Base-by-base conservation (phyloP, 2,329 filamentous ascomycete genomes). In the Diplodia sapinea region DNA sequence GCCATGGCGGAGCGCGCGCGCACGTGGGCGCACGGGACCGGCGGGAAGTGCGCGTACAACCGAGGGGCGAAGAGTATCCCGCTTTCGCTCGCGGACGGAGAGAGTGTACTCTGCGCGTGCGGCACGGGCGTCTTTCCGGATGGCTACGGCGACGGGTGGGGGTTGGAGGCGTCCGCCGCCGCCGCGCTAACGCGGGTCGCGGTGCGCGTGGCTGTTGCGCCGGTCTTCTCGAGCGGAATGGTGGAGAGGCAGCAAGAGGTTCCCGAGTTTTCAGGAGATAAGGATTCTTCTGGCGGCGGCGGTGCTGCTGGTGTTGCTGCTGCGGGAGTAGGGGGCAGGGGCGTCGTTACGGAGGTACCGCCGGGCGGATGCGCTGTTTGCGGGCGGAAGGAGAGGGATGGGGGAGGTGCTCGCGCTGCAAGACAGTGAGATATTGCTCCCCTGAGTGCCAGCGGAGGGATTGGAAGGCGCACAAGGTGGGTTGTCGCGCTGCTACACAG, bases 381-480 rank as follows among this genome's bases (percentile, higher is more conserved):
- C 52, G 68, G 69, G 33, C 69, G 68, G 31, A 43, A 61, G 50
- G 67, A 70, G 29, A 65, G 56, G 12, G 68, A 69, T 26, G 68
- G 56, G 54, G 74, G 70, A 0, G 70, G 69, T 87, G 85, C 68
- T 68, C 70, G 62, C 71, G 80, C 8, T 88, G 86, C 67, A 72
- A 75, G 69, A 73, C 73, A 59, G 82, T 74, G 13, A 79, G 73
- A 69, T 88, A 88, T 65, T 88, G 86, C 73, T 84, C 82, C 3
- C 68, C 67, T 0, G 80, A 82, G 59, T 88, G 86, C 65, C 86
- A 88, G 79, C 82, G 80, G 73, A 79, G 76, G 70, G 82, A 87
- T 68, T 88, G 85, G 85, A 83, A 80, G 71, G 82, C 77, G 72
- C 85, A 88, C 72, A 78, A 76, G 70, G 57, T 68, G 38, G 43